Conservation (phyloP, 23 red algal species). For the Cyanidioschyzon merolae region DNA sequence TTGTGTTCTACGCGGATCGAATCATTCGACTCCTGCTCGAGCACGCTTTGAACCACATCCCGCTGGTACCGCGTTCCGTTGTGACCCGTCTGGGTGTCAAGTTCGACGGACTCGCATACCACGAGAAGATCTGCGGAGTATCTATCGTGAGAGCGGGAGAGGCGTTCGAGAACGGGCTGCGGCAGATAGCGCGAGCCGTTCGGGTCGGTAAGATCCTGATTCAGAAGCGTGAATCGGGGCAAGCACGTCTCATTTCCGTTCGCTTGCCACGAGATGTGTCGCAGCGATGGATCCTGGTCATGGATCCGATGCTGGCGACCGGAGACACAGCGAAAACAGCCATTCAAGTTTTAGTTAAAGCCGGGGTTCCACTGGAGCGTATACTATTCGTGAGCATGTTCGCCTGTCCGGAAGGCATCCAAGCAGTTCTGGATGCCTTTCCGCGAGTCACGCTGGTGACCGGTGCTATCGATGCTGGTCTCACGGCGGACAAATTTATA, state of each 20-base stretch:
- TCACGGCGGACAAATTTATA: slow-evolving; percentile 67
- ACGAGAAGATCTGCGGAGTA: slow-evolving; percentile 74
- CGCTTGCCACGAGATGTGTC: slow-evolving; percentile 65
- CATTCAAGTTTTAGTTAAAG: slow-evolving; percentile 41
- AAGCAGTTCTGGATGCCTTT: slow-evolving; percentile 22
- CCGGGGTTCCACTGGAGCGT: slow-evolving; percentile 48
- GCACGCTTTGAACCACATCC: slow-evolving; percentile 83
- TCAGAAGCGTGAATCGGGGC: slow-evolving; percentile 61
- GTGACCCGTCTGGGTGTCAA: slow-evolving; percentile 56
- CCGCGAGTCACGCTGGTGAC: slow-evolving; percentile 60
- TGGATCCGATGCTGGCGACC: slow-evolving; percentile 95
- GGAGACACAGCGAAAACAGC: slow-evolving; percentile 58
- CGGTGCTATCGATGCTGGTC: slow-evolving; percentile 44
- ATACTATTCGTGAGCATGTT: slow-evolving; percentile 82
- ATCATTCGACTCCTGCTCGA: slow-evolving; percentile 60
- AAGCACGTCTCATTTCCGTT: slow-evolving; percentile 46
- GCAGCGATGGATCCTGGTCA: slow-evolving; percentile 55
- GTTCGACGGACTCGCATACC: slow-evolving; percentile 48
- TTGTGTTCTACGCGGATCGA: slow-evolving; percentile 86
- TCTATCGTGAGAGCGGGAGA: slow-evolving; percentile 90
- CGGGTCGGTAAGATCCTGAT: slow-evolving; percentile 92
- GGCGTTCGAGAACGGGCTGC: slow-evolving; percentile 76
- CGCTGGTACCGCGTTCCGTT: slow-evolving; percentile 40
- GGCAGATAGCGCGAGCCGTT: slow-evolving; percentile 63
- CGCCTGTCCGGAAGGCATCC: slow-evolving; percentile 53